These are phyloP conservation scores for Mycena vitilis DNA, from an alignment of 768 basidiomycete species.

Conservation along the genomic window DNA sequence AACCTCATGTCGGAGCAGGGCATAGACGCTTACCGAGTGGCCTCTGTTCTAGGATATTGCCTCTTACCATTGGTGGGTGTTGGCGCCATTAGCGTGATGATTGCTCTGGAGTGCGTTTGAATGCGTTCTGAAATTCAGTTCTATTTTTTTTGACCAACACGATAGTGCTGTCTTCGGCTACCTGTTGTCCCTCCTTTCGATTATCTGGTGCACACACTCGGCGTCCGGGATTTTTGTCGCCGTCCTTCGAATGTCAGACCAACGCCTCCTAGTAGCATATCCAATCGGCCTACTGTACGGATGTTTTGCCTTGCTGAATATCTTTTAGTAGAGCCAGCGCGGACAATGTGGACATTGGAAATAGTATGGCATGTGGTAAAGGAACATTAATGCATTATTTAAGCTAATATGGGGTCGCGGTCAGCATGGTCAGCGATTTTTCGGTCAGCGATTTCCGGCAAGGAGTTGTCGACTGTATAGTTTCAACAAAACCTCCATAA, in stretches of 20 bases:
- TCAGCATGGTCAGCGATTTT: slow-evolving; percentile 37
- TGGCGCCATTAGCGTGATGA: slow-evolving; percentile 86
- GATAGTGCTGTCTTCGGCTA: slow-evolving; percentile 87
- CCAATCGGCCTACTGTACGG: slow-evolving; percentile 95
- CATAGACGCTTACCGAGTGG: slow-evolving; percentile 95
- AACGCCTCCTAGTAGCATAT: slow-evolving; percentile 95
- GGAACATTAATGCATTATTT: slow-evolving; percentile 39
- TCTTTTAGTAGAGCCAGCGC: slow-evolving; percentile 70
- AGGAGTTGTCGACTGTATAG: slow-evolving; percentile 82
- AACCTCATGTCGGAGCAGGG: slow-evolving; percentile 97
- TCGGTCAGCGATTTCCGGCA: slow-evolving; percentile 43
- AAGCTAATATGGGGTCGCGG: slow-evolving; percentile 16
- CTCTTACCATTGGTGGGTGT: slow-evolving; percentile 96
- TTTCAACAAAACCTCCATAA: slow-evolving; percentile 82
- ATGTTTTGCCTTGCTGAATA: slow-evolving; percentile 92
- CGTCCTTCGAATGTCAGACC: slow-evolving; percentile 95
- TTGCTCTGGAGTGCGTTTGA: slow-evolving; percentile 84
- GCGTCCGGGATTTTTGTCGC: slow-evolving; percentile 97
- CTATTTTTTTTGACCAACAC: slow-evolving; percentile 27
- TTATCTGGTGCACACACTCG: slow-evolving; percentile 97
- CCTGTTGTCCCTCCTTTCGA: slow-evolving; percentile 81
- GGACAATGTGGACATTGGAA: slow-evolving; percentile 37
- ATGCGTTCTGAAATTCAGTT: slow-evolving; percentile 11
- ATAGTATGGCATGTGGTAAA: slow-evolving; percentile 26
- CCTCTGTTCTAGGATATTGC: slow-evolving; percentile 96